Evolutionary conservation across 768 basidiomycete species (phyloP).

Genomic region (Hydnum rufescens): DNA sequence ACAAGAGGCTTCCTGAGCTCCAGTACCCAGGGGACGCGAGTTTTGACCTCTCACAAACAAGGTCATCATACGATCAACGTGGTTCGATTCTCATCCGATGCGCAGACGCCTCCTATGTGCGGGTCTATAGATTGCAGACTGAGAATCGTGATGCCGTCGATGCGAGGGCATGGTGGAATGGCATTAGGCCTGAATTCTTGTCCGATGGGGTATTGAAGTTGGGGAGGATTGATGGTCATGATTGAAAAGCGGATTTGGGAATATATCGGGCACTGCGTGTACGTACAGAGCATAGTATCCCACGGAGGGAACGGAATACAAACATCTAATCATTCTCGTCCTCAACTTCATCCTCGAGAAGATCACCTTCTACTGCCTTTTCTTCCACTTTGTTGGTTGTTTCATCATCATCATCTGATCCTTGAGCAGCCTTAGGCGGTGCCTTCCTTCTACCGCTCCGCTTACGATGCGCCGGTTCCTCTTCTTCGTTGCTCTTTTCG

Average conservation of each 20-base stretch:
- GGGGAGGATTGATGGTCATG: background rate
- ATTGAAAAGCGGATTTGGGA: background rate
- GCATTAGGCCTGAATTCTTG: constrained; percentile 19
- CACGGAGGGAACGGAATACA: no score
- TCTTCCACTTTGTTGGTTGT: background rate
- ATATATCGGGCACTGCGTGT: no score
- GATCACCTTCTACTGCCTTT: background rate
- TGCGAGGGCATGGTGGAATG: constrained; percentile 68
- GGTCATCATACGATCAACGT: no score
- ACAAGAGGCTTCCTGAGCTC: constrained; percentile 13
- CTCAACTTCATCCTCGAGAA: background rate
- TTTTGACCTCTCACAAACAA: constrained; percentile 25
- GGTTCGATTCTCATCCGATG: constrained; percentile 34
- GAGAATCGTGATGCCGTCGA: constrained; percentile 34
- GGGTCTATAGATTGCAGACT: constrained; percentile 37
- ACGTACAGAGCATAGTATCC: no score
- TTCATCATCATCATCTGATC: background rate
- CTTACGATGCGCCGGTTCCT: no score
- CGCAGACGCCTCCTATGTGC: constrained; percentile 30
- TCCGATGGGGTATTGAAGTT: constrained; percentile 6
- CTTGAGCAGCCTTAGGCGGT: no score
- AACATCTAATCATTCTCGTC: no score
- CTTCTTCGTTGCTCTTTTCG: background rate
- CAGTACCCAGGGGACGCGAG: constrained; percentile 28
- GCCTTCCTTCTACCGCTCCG: no score